Conservation (phyloP, 805 yeast species). For the Starmerella kuoi region DNA sequence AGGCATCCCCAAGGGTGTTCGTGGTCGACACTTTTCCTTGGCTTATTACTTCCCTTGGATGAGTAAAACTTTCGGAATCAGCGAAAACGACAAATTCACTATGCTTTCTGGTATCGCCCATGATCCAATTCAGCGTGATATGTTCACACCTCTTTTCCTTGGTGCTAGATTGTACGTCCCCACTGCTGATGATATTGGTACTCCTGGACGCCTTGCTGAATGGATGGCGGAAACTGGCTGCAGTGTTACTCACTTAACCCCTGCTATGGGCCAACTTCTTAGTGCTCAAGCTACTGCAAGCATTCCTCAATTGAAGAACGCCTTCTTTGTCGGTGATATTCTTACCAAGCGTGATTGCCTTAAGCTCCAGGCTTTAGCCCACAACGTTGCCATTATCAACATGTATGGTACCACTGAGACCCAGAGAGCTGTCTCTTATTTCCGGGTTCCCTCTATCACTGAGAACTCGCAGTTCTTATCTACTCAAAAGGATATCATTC, state of each 20-base stretch:
- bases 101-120: constrained; percentile 99
- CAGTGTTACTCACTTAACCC: constrained; percentile 93
- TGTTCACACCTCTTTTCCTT: constrained; percentile 91
- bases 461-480: constrained; percentile 62
- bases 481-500: constrained; percentile 86
- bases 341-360: constrained; percentile 94
- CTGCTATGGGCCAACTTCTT: constrained; percentile 97
- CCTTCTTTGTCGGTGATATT: constrained; percentile 96
- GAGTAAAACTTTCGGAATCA: constrained; percentile 70
- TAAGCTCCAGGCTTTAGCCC: constrained; percentile 81
- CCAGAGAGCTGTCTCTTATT: constrained; percentile 93
- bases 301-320: constrained; percentile 80
- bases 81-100: constrained; percentile 76
- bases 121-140: constrained; percentile 98
- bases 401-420: constrained; percentile 99
- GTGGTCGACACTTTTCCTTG: constrained; percentile 92
- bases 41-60: constrained; percentile 99
- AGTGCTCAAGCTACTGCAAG: constrained; percentile 89
- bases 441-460: constrained; percentile 65
- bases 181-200: constrained; percentile 93
- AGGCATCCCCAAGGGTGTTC: constrained; percentile 96
- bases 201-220: constrained; percentile 93
- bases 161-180: constrained; percentile 93
- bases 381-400: constrained; percentile 79
- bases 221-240: constrained; percentile 93